A percentile compares a stretch with the other conserved stretches of the same genome.
Conservation (phyloP, 768 basidiomycete species). For the Kwoniella dejecticola region DNA sequence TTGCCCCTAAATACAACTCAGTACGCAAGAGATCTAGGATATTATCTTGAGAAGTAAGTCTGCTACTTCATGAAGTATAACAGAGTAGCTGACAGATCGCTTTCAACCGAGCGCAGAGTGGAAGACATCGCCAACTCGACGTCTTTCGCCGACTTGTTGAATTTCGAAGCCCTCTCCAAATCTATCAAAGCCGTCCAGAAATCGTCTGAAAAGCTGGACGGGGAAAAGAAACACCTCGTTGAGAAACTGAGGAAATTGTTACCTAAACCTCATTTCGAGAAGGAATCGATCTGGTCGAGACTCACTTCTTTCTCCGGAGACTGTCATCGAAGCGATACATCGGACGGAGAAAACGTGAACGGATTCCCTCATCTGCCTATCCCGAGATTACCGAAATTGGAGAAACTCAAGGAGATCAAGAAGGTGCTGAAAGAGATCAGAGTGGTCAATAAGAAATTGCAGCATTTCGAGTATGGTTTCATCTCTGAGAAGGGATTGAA, state of each 20-base stretch:
- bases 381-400: conserved; percentile 8
- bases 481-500: conserved; percentile 52
- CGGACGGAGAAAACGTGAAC: background rate
- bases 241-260: conserved; percentile 43
- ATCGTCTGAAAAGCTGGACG: conserved; percentile 53
- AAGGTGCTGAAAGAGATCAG: conserved; percentile 49
- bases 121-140: conserved; percentile 58
- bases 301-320: background rate
- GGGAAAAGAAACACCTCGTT: conserved; percentile 32
- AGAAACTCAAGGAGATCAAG: conserved; percentile 50
- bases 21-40: conserved; percentile 63
- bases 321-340: background rate
- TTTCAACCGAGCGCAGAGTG: conserved; percentile 57
- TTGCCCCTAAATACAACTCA: conserved; percentile 72
- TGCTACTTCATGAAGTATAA: background rate
- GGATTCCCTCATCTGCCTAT: conserved; percentile 5
- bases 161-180: conserved; percentile 47
- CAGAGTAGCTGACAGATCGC: conserved; percentile 4
- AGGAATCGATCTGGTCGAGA: background rate
- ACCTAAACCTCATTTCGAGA: conserved; percentile 27
- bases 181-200: conserved; percentile 51
- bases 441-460: conserved; percentile 50
- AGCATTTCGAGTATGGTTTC: conserved; percentile 54
- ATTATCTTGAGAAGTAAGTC: conserved; percentile 63
- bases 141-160: conserved; percentile 30